Conservation (phyloP, 2,329 filamentous ascomycete genomes). For the Chalaropsis ovoidea region DNA sequence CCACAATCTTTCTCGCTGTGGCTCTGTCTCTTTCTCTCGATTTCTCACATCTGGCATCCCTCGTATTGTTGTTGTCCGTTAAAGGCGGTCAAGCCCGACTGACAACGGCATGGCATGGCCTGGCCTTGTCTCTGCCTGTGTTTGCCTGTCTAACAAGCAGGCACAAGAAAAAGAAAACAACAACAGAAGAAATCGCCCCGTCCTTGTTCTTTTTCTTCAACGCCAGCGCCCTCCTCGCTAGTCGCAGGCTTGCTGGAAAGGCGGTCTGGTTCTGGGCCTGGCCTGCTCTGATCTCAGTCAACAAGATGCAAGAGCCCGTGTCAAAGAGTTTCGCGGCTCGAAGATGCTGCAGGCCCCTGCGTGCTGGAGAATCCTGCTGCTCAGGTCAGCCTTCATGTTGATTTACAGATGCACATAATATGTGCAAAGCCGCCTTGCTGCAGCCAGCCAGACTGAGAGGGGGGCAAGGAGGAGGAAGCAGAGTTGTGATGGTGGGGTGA, state of each 20-base stretch:
- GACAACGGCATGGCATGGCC: background rate
- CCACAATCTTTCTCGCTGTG: background rate
- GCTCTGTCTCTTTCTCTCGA: background rate
- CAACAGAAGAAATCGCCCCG: background rate
- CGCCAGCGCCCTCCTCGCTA: too few species aligned
- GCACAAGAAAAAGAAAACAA: background rate
- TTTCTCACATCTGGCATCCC: background rate
- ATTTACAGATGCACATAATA: background rate
- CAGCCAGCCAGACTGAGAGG: background rate
- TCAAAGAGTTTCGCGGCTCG: conserved; percentile 2
- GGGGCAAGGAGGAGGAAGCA: background rate
- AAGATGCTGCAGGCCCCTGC: conserved; percentile 13
- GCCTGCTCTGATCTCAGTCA: background rate
- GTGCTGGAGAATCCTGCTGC: conserved; percentile 7
- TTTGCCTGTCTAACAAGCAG: background rate
- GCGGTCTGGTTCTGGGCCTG: background rate
- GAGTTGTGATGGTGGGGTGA: background rate
- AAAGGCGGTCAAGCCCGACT: conserved; percentile 12
- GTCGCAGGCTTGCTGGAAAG: background rate
- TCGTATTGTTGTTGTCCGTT: background rate
- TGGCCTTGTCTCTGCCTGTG: background rate
- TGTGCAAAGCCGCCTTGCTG: background rate
- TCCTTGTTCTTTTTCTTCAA: background rate
- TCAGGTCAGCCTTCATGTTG: background rate
- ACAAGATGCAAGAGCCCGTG: conserved; percentile 3